Evolutionary conservation across 208 protist genomes (phyloP), one percentile per base, ranked within the genome.

Genomic region (Leishmania arabica): DNA sequence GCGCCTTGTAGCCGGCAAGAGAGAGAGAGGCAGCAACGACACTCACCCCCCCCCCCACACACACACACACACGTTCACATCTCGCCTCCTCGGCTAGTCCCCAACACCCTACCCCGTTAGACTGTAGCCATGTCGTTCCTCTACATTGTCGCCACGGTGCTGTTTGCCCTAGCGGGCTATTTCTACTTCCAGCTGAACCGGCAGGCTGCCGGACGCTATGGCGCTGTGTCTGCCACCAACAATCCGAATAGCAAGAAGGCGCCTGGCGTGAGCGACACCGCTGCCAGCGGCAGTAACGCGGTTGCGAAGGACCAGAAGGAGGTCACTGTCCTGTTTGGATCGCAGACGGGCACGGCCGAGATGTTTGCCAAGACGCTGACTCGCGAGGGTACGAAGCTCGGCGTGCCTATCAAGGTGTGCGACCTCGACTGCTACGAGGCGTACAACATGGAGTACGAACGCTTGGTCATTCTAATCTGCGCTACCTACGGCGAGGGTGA

Each of bases 401-500:
- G 91, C n/a, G 80, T 96, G 31, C 87, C 89, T 5, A 91, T 90
- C 17, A 85, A 85, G 53, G 31, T 95, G 9, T 79, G 82, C 77
- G 92, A 96, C 75, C 85, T 90, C 3, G 93, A 97, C 79, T 88
- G 85, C 78, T 97, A 96, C 78, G 86, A 95, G 24, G 69, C 77
- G 17, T 76, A 74, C 83, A 81, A 91, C 71, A 80, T 96, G 37
- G 90, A 95, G 82, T 72, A 89, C 47, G 93, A 96, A 79, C 80
- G 65, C 3, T 83, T 96, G 37, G 88, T 97, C 42, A 86, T 97
- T 37, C 85, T 96, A 74, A 78, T 96, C 19, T 98, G 95, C 68
- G 89, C 95, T 66, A 99, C 95, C 65, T 97, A 96, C 83, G 97
- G 95, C 69, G 96, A 99, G 75, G 96, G 96, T 17, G 95, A 98